Evolutionary conservation across 306 rosid species (phyloP), one percentile per base, ranked within the genome.

Genomic region (Castanopsis chinensis): DNA sequence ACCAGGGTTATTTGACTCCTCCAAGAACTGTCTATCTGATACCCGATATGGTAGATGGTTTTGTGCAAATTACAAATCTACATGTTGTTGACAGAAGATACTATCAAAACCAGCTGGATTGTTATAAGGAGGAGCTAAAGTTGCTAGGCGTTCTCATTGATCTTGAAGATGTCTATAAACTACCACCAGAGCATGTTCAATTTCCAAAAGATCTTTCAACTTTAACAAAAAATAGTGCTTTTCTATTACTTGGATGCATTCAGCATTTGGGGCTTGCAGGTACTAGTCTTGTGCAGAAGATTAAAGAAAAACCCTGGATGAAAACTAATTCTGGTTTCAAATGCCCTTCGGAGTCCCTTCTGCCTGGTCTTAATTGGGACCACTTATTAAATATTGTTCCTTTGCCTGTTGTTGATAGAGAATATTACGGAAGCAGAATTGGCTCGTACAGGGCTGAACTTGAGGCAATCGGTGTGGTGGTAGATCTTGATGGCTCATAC

Each of bases 351-450:
- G 76, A 82, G 68, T 53, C 79, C 20, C 71, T 61, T 59, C 52
- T 67, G 32, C 72, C 68, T 9, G 61, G 73, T n/a, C 56, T 69
- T 20, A 58, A n/a, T 17, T 78, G 76, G 82, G 76, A 32, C 35
- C 45, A 55, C 67, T 45, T 78, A 32, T 71, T 57, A 56, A 28
- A 4, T 5, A 37, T 60, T 33, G 67, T 82, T 30, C 51, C 78
- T 75, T 56, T 78, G 14, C 79, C 82, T 64, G 41, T 52, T 19
- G 51, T 82, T 30, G 82, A 82, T 23, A 76, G 67, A 67, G 55
- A 33, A 13, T 82, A 55, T 33, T 73, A 82, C 12, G 76, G 52
- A 12, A 15, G 30, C 43, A 32, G 63, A 65, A 68, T 68, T 27
- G 0, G 71, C 32, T 13, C 33, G 13, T 73, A 72, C 58, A 21